These are phyloP conservation scores for Septoria petroselini DNA, from an alignment of 2,329 filamentous ascomycete species.

Conservation along the genomic window DNA sequence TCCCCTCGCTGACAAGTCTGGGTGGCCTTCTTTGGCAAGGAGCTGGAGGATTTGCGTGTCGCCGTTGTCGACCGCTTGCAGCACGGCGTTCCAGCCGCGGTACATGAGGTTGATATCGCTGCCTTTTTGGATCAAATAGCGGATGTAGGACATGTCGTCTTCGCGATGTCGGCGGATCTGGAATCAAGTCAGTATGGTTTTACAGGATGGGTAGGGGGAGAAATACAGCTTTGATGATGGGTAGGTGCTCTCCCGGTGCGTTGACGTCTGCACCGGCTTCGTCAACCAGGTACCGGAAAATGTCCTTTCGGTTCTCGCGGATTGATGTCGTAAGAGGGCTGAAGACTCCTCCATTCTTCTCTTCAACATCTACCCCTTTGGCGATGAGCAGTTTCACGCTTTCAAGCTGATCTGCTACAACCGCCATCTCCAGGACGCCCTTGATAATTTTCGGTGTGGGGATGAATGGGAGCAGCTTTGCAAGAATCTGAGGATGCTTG, in stretches of 20 bases:
- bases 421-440: constrained; percentile 66
- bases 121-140: constrained; percentile 60
- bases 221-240: constrained; percentile 60
- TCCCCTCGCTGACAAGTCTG: constrained; percentile 54
- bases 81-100: constrained; percentile 63
- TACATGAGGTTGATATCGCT: constrained; percentile 68
- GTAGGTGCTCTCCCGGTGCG: constrained; percentile 66
- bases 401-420: constrained; percentile 64
- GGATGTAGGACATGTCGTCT: constrained; percentile 58
- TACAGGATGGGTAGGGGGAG: background rate
- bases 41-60: constrained; percentile 55
- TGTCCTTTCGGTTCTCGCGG: constrained; percentile 60
- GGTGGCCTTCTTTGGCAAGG: constrained; percentile 50
- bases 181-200: background rate
- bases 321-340: constrained; percentile 66
- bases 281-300: constrained; percentile 60
- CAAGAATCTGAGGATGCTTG: constrained; percentile 57
- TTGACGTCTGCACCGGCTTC: constrained; percentile 61
- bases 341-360: constrained; percentile 70
- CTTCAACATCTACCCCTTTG: constrained; percentile 65
- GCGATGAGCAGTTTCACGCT: constrained; percentile 63
- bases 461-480: constrained; percentile 57
- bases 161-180: constrained; percentile 55
- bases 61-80: constrained; percentile 64
- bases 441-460: constrained; percentile 61